phyloP scores from a whole-genome alignment of 1,139 yeast genomes.

The Pichia sp. region DNA sequence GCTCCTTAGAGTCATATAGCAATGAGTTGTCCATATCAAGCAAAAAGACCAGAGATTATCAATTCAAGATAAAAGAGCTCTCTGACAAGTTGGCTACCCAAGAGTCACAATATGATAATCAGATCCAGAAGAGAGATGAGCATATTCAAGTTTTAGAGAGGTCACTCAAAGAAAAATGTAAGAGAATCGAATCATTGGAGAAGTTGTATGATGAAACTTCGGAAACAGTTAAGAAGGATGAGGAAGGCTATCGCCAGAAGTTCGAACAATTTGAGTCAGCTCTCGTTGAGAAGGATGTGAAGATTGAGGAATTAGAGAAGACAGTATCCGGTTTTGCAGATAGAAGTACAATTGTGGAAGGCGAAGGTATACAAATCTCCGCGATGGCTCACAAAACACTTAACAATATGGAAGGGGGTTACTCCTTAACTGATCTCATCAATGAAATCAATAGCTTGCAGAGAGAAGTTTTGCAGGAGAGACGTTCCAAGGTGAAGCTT shows the following conservation, averaged over 20 bases:
- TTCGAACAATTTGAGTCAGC: slow-evolving; percentile 17
- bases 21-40: slow-evolving; percentile 32
- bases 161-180: slow-evolving; percentile 38
- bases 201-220: slow-evolving; percentile 36
- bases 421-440: slow-evolving; percentile 62
- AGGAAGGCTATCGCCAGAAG: slow-evolving; percentile 21
- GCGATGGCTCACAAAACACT: slow-evolving; percentile 22
- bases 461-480: slow-evolving; percentile 63
- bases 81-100: slow-evolving; percentile 40
- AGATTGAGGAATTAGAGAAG: slow-evolving; percentile 37
- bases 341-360: slow-evolving; percentile 11
- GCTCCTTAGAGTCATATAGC: slow-evolving; percentile 23
- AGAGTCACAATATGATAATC: slow-evolving; percentile 53
- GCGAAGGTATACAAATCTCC: slow-evolving; percentile 6
- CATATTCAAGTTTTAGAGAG: slow-evolving; percentile 53
- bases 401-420: slow-evolving; percentile 33
- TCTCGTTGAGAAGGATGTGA: slow-evolving; percentile 24
- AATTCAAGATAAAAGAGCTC: slow-evolving; percentile 37
- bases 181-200: slow-evolving; percentile 45
- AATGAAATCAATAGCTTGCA: slow-evolving; percentile 61
- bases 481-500: slow-evolving; percentile 61
- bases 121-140: slow-evolving; percentile 58
- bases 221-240: slow-evolving; percentile 34
- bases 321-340: slow-evolving; percentile 34
- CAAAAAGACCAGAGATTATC: slow-evolving; percentile 31